Conservation (phyloP, 2,329 filamentous ascomycete species). For the Scopulariopsis brevicaulis region DNA sequence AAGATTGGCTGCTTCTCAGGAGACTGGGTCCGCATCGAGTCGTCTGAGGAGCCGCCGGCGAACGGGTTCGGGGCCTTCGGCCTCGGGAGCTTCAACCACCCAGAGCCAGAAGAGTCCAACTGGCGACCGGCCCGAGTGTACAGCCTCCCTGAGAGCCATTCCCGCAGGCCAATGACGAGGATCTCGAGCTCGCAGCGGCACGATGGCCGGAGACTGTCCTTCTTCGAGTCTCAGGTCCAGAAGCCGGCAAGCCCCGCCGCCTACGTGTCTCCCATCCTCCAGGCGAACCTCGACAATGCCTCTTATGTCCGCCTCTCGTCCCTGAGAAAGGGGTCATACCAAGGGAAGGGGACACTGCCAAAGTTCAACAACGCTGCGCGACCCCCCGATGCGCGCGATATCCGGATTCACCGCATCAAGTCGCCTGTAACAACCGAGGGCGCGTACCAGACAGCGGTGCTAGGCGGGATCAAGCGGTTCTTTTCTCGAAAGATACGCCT, state of each 20-base stretch:
- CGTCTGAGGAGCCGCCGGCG: slow-evolving; percentile 58
- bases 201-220: slow-evolving; percentile 41
- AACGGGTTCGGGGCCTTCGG: slow-evolving; percentile 58
- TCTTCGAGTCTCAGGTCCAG: slow-evolving; percentile 58
- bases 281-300: slow-evolving; percentile 74
- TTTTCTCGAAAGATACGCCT: slow-evolving; percentile 77
- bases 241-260: slow-evolving; percentile 46
- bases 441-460: slow-evolving; percentile 71
- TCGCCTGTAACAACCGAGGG: slow-evolving; percentile 83
- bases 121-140: slow-evolving; percentile 87
- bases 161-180: slow-evolving; percentile 46
- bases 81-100: slow-evolving; percentile 45
- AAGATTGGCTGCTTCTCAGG: slow-evolving; percentile 95
- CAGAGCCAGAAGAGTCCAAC: slow-evolving; percentile 44
- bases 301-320: slow-evolving; percentile 70
- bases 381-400: slow-evolving; percentile 56
- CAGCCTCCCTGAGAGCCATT: slow-evolving; percentile 69
- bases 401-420: slow-evolving; percentile 78
- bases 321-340: slow-evolving; percentile 40
- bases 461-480: slow-evolving; percentile 77
- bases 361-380: slow-evolving; percentile 43
- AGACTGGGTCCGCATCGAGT: slow-evolving; percentile 86
- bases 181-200: slow-evolving; percentile 44
- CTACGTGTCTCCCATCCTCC: slow-evolving; percentile 75
- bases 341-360: slow-evolving; percentile 38